Base-by-base conservation (phyloP, 75 land plant species). In the Isoetes taiwanensis region DNA sequence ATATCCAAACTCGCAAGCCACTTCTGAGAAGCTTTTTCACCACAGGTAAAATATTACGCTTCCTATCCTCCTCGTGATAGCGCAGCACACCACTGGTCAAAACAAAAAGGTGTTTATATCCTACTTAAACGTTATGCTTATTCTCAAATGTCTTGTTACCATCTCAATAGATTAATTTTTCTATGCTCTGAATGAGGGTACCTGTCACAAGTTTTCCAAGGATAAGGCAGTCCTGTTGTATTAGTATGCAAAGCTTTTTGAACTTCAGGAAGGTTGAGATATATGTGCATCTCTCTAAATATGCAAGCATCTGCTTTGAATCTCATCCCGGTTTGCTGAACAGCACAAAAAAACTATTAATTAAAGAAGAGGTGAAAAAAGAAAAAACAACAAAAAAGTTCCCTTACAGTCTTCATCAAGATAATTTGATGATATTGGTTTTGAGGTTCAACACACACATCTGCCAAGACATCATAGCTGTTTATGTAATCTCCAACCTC, bases 221-320 rank as follows among this genome's bases (percentile, higher is more conserved):
- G 50, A 16, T 46, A 46, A 16, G 50, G 50, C 4, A 46, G 16
- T n/a, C 50, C 50, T 6, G 50, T 46, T n/a, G 50, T 46, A 23
- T 46, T 46, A 19, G 50, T 23, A n/a, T 46, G 50, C 16, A 46
- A 23, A 8, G 50, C 50, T n/a, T 46, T 46, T 19, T 46, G 50
- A 46, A 46, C 50, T n/a, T 46, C 50, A 4, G 50, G 50, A 16
- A 46, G 23, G 50, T 46, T 46, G 50, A 46, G 23, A n/a, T 46
- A 46, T 6, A 19, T 19, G 50, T 46, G 23, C 5, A 16, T 19
- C 19, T 46, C 50, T 19, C 25, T 19, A n/a, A 23, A 46, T 23
- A 46, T 46, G n/a, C 50, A 46, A 5, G 23, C 50, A n/a, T 46
- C 50, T 6, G 23, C 50, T 46, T 23, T 23, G 23, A 46, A 19